Percentiles rank a stretch among this genome's conserved stretches.
These are phyloP conservation scores for Gaeumannomyces tritici DNA, from an alignment of 2,329 filamentous ascomycete species.

Conservation along the genomic window DNA sequence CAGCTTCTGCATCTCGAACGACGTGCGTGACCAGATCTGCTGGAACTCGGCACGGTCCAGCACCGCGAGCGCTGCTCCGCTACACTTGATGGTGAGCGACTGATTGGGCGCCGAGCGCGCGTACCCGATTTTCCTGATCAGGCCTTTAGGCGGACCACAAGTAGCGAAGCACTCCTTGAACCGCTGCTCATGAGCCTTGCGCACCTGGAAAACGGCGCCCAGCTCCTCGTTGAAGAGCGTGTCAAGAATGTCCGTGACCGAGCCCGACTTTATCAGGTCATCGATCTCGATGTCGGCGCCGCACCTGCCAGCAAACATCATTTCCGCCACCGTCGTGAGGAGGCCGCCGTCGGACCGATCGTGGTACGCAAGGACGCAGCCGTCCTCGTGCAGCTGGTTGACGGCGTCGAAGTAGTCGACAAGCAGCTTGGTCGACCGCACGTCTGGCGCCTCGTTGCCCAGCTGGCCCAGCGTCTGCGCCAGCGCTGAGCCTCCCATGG, in stretches of 20 bases:
- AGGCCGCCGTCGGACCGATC: constrained; percentile 90
- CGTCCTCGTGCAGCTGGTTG: constrained; percentile 51
- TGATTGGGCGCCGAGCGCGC: constrained; percentile 64
- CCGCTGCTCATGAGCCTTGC: constrained; percentile 70
- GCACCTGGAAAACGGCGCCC: constrained; percentile 91
- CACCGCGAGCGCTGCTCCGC: constrained; percentile 57
- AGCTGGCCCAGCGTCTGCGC: constrained; percentile 84
- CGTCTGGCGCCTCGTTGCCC: constrained; percentile 76
- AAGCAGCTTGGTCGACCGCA: constrained; percentile 62
- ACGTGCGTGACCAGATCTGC: constrained; percentile 81
- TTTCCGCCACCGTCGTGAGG: constrained; percentile 83
- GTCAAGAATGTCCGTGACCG: constrained; percentile 56
- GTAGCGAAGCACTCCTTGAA: constrained; percentile 90
- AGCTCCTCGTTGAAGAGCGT: constrained; percentile 93
- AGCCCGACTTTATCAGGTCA: constrained; percentile 52
- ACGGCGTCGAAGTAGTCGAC: constrained; percentile 90
- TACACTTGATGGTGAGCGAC: constrained; percentile 65
- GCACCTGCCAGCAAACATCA: constrained; percentile 95
- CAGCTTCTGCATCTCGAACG: constrained; percentile 81
- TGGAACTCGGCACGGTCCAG: constrained; percentile 67
- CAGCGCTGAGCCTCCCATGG: constrained; percentile 82
- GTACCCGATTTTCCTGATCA: constrained; percentile 77
- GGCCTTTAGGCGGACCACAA: constrained; percentile 69
- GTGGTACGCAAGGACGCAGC: constrained; percentile 79
- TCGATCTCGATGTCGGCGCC: constrained; percentile 82